Evolutionary conservation across 139 green algal genomes (phyloP).

Genomic region (Picochlorum sp.): DNA sequence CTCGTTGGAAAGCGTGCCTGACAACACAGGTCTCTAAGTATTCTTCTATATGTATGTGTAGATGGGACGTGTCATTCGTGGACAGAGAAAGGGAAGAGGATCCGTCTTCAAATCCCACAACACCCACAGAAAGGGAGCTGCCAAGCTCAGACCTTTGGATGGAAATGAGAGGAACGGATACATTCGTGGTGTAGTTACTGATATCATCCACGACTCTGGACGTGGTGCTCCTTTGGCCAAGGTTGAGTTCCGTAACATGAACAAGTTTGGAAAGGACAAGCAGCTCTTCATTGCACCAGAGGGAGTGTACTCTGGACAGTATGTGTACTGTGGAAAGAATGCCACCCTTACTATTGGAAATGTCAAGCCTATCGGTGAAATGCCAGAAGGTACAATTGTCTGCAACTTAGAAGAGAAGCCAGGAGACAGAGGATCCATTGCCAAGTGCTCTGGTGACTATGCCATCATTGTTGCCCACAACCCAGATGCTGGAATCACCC

Average conservation of each 20-base stretch:
- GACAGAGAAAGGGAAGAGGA: constrained; percentile 96
- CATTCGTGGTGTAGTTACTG: constrained; percentile 90
- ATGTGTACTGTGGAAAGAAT: constrained; percentile 97
- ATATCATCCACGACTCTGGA: constrained; percentile 96
- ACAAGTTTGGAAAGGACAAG: constrained; percentile 92
- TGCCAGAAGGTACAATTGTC: constrained; percentile 97
- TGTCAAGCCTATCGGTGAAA: constrained; percentile 88
- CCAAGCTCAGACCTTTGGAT: constrained; percentile 79
- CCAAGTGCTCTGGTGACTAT: constrained; percentile 93
- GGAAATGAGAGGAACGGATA: constrained; percentile 83
- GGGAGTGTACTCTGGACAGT: constrained; percentile 96
- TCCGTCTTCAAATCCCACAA: constrained; percentile 94
- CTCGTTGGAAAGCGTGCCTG: too few relatives aligned
- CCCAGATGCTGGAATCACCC: constrained; percentile 88
- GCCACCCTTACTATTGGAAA: constrained; percentile 92
- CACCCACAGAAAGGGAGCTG: constrained; percentile 91
- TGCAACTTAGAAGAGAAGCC: constrained; percentile 94
- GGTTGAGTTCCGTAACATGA: constrained; percentile 88
- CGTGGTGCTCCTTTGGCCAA: constrained; percentile 91
- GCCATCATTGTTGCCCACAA: constrained; percentile 97
- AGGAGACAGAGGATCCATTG: constrained; percentile 88
- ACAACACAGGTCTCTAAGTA: background rate
- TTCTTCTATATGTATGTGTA: constrained; percentile 1
- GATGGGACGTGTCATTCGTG: constrained; percentile 97
- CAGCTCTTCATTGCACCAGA: constrained; percentile 92